Conservation (phyloP, 2,329 filamentous ascomycete genomes). For the Colletotrichum truncatum region DNA sequence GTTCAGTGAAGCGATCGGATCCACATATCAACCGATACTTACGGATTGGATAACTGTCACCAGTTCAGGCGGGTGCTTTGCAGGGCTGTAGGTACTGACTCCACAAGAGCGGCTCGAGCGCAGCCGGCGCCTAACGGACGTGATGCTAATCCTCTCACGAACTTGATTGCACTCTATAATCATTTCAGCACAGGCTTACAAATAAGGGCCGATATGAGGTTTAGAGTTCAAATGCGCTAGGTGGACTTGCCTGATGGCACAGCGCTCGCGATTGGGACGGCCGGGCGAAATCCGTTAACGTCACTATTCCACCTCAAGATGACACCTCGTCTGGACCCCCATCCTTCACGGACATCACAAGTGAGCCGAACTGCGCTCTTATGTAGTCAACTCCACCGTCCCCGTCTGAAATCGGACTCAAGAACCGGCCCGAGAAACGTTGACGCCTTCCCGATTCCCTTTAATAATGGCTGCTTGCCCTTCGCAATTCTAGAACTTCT, state of each 20-base stretch:
- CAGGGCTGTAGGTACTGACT: not conserved
- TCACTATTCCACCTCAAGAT: not conserved
- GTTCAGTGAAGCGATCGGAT: not conserved
- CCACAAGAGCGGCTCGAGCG: not conserved
- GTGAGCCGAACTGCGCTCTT: not conserved
- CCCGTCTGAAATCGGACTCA: conserved; percentile 9
- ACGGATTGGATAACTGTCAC: not conserved
- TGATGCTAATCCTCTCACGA: too few relatives aligned
- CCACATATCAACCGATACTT: not conserved
- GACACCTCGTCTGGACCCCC: not conserved
- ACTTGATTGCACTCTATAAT: too few relatives aligned
- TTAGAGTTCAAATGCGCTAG: too few relatives aligned
- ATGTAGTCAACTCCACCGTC: conserved; percentile 1
- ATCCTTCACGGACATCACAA: not conserved
- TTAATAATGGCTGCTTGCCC: not conserved
- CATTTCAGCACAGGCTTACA: too few relatives aligned
- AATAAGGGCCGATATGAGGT: too few relatives aligned
- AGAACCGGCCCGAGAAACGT: conserved; percentile 8
- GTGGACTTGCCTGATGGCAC: too few relatives aligned
- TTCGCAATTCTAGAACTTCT: not conserved
- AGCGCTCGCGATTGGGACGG: not conserved
- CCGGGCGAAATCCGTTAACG: not conserved
- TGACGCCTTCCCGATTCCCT: not conserved
- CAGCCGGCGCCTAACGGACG: too few relatives aligned
- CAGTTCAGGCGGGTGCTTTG: not conserved